phyloP scores from a whole-genome alignment of 2,329 filamentous ascomycete genomes.

The Elsinoe fawcettii region DNA sequence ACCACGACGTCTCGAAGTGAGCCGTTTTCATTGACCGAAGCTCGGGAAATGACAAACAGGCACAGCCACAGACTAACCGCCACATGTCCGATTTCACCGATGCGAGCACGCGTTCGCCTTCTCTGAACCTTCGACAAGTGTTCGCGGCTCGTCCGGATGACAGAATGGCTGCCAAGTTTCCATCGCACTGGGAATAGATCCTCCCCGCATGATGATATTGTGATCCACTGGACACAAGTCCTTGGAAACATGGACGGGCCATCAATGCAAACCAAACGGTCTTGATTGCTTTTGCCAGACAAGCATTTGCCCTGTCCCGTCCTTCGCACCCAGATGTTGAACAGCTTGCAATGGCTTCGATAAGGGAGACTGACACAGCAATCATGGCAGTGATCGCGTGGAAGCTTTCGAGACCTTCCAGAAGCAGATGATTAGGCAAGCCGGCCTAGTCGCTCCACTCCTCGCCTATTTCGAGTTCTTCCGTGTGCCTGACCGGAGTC shows the following conservation, averaged over 20 bases:
- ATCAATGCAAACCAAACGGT: neutral
- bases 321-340: too few relatives aligned
- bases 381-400: too few relatives aligned
- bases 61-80: neutral
- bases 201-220: neutral
- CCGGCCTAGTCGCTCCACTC: neutral
- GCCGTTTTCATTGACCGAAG: neutral
- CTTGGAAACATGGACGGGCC: neutral
- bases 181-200: neutral
- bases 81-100: neutral
- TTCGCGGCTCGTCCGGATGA: conserved; percentile 1
- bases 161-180: neutral
- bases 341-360: too few relatives aligned
- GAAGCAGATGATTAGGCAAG: neutral
- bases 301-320: neutral
- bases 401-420: neutral
- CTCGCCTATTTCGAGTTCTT: neutral
- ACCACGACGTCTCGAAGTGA: neutral
- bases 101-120: conserved; percentile 4
- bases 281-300: neutral
- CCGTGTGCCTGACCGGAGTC: neutral
- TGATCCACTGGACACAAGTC: neutral
- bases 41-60: neutral
- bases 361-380: too few relatives aligned
- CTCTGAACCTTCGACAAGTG: neutral